Evolutionary conservation across 164 flowering plant species (phyloP).

Genomic region (Liquidambar formosana): DNA sequence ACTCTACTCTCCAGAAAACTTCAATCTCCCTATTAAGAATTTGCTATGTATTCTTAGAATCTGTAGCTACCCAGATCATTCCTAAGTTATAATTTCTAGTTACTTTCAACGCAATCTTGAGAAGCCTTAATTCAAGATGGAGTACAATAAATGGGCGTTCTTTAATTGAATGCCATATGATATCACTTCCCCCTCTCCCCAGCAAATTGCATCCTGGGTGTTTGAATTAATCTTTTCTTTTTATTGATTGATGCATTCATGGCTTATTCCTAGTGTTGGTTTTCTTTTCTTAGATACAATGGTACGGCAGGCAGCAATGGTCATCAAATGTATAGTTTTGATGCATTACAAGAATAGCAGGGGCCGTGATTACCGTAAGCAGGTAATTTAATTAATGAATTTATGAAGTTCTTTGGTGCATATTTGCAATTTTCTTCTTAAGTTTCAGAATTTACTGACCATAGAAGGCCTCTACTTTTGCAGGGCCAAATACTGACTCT

Average conservation of each 20-base stretch:
- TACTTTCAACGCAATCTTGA: too few relatives aligned
- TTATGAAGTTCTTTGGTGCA: not conserved
- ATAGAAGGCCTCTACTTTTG: conserved; percentile 8
- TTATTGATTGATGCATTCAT: not conserved
- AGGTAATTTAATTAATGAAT: conserved; percentile 43
- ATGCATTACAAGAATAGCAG: conserved; percentile 90
- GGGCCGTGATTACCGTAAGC: conserved; percentile 88
- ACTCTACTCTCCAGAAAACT: too few relatives aligned
- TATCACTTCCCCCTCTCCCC: too few relatives aligned
- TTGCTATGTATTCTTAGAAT: too few relatives aligned
- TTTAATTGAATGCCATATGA: too few relatives aligned
- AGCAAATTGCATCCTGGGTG: too few relatives aligned
- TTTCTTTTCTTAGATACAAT: conserved; percentile 65
- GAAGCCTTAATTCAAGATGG: too few relatives aligned
- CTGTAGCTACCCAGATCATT: too few relatives aligned
- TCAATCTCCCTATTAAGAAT: too few relatives aligned
- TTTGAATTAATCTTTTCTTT: not conserved
- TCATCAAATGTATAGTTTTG: conserved; percentile 66
- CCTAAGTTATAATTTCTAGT: too few relatives aligned
- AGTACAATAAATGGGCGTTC: too few relatives aligned
- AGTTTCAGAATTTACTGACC: not conserved
- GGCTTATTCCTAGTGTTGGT: not conserved
- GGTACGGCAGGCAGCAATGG: conserved; percentile 95
- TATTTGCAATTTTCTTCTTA: not conserved
- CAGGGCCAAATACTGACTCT: conserved; percentile 98